These are phyloP conservation scores for Aspergillus carlsbadensis DNA, from an alignment of 495 filamentous ascomycete species.

Conservation along the genomic window DNA sequence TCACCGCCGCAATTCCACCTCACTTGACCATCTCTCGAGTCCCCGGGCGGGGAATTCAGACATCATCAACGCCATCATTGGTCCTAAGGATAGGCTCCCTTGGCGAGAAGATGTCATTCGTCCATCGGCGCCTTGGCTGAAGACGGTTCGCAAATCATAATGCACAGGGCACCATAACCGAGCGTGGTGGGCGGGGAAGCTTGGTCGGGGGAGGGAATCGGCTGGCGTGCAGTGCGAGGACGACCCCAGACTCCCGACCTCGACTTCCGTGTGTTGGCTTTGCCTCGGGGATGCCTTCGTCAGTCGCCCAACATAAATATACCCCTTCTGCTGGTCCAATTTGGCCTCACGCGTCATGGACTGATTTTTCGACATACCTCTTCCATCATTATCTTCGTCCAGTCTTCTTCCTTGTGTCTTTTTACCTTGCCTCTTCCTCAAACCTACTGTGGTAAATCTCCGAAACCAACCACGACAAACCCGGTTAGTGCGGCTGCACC, in stretches of 20 bases:
- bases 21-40: neutral
- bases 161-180: constrained; percentile 6
- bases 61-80: neutral
- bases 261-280: constrained; percentile 23
- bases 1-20: neutral
- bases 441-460: too few species aligned
- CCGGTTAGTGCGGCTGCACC: neutral
- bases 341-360: constrained; percentile 7
- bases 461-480: neutral
- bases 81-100: neutral
- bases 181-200: neutral
- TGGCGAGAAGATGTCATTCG: constrained; percentile 5
- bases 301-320: constrained; percentile 14
- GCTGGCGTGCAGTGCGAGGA: constrained; percentile 8
- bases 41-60: constrained; percentile 1
- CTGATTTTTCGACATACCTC: neutral
- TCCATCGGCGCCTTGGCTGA: neutral
- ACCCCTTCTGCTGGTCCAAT: neutral
- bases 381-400: neutral
- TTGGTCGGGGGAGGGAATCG: constrained; percentile 20
- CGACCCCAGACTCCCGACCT: constrained; percentile 34
- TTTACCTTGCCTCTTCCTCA: too few species aligned
- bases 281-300: constrained; percentile 33
- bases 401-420: neutral
- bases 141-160: constrained; percentile 2